Evolutionary conservation across 805 yeast species (phyloP), one percentile per base, ranked within the genome.

Genomic region (Saccharomyces kudriavzevii): DNA sequence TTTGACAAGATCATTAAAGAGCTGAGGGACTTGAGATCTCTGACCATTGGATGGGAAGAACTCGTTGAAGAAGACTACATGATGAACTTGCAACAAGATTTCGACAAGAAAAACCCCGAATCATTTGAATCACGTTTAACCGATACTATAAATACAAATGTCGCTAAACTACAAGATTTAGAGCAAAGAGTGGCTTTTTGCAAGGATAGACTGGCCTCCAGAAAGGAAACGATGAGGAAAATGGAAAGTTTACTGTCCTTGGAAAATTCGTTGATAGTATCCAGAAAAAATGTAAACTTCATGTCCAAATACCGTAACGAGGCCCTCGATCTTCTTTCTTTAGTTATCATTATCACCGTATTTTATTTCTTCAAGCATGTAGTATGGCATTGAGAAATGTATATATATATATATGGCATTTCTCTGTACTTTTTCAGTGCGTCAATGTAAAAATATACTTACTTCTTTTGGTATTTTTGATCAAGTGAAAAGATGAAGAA

Each of bases 51-150:
- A n/a, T 55, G 76, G 30, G 48, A 68, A 11, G 60, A 61, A 1
- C 60, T 66, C 8, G 52, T 76, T 4, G 58, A 59, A 20, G 49
- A 67, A 35, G 58, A 66, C 4, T 65, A 72, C 20, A 49, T 74
- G 26, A 60, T 57, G 14, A 50, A 52, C 2, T 54, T 75, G 24
- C 66, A 64, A 31, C 51, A 50, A 6, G 68, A 68, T 31, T 63
- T 75, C 47, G 55, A 63, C 8, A 54, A 54, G 1, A 61, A 62
- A 27, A 56, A 70, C 48, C 50, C 58, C 6, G 56, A 62, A 9
- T 59, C 76, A 10, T 67, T 70, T 29, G 56, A 62, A 13, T 49
- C 53, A 4, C 52, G 54, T 11, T 35, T 68, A 8, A 53, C 49
- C 4, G 25, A 47, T 4, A 49, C 55, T 1, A 57, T 67, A 2